A percentile compares a stretch with the other conserved stretches of the same genome.
Evolutionary conservation across 768 basidiomycete genomes (phyloP).

Genomic region (Boletellus ananiceps): DNA sequence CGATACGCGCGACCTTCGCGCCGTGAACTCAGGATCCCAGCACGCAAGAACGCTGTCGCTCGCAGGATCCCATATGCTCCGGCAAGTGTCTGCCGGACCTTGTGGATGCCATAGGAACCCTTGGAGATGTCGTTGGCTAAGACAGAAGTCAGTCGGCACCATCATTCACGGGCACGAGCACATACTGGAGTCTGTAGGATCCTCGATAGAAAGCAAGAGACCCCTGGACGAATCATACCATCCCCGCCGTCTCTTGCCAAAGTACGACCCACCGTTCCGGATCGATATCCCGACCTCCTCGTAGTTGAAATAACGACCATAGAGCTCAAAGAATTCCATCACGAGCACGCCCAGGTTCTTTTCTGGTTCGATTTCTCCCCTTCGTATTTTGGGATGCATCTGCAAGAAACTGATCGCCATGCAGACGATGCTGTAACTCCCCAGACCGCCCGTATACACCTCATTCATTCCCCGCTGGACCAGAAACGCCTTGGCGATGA

Average conservation of each 20-base stretch:
- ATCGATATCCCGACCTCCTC: constrained; percentile 86
- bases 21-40: constrained; percentile 57
- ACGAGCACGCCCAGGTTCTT: constrained; percentile 90
- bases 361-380: constrained; percentile 81
- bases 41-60: constrained; percentile 63
- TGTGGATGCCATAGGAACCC: constrained; percentile 79
- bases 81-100: constrained; percentile 77
- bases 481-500: constrained; percentile 89
- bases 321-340: constrained; percentile 96
- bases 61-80: constrained; percentile 79
- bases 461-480: constrained; percentile 93
- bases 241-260: constrained; percentile 71
- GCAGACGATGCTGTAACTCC: constrained; percentile 92
- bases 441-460: constrained; percentile 93
- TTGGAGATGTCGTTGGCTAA: constrained; percentile 90
- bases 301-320: constrained; percentile 90
- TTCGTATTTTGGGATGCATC: constrained; percentile 93
- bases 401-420: constrained; percentile 92
- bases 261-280: constrained; percentile 85
- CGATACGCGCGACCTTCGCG: constrained; percentile 45
- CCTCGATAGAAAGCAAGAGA: constrained; percentile 79
- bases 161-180: constrained; percentile 12
- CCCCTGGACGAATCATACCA: constrained; percentile 66
- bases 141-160: constrained; percentile 1
- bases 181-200: constrained; percentile 86